Evolutionary conservation across 2,329 filamentous ascomycete species (phyloP).

Genomic region (Hymenoscyphus occultus): DNA sequence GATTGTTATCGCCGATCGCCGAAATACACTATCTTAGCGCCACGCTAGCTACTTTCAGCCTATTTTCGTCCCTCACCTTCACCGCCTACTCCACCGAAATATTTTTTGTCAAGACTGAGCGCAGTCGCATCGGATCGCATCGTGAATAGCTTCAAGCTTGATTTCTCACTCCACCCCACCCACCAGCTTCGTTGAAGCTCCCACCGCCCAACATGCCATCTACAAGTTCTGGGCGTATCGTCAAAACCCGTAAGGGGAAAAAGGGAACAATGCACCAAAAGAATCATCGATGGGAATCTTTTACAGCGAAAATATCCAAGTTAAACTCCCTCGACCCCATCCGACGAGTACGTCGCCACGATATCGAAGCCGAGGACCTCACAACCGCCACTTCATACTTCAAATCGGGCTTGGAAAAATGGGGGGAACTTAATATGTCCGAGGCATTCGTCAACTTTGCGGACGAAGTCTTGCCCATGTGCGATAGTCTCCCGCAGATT

Average conservation of each 20-base stretch:
- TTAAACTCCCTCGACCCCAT: constrained; percentile 88
- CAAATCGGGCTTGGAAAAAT: constrained; percentile 76
- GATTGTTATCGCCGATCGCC: constrained; percentile 16
- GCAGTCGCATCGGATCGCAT: not conserved
- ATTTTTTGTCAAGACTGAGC: constrained; percentile 10
- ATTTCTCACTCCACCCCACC: not conserved
- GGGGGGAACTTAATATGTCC: constrained; percentile 88
- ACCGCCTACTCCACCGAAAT: constrained; percentile 17
- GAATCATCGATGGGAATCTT: constrained; percentile 87
- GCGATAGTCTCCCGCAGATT: constrained; percentile 88
- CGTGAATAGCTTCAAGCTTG: constrained; percentile 5
- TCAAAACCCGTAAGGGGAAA: constrained; percentile 68
- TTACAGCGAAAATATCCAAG: constrained; percentile 84
- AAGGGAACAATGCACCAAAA: constrained; percentile 71
- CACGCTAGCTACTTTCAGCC: constrained; percentile 9
- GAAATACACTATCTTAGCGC: constrained; percentile 22
- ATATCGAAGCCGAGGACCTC: constrained; percentile 75
- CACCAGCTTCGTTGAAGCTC: not conserved
- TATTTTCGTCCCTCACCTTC: constrained; percentile 17
- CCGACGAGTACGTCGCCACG: constrained; percentile 80
- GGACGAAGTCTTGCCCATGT: constrained; percentile 70
- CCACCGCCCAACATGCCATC: constrained; percentile 51
- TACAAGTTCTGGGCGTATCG: constrained; percentile 63
- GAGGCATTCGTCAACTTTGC: constrained; percentile 76
- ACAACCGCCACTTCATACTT: constrained; percentile 83